phyloP scores from a whole-genome alignment of 305 asterid species.

The Stenogyne calaminthoides region DNA sequence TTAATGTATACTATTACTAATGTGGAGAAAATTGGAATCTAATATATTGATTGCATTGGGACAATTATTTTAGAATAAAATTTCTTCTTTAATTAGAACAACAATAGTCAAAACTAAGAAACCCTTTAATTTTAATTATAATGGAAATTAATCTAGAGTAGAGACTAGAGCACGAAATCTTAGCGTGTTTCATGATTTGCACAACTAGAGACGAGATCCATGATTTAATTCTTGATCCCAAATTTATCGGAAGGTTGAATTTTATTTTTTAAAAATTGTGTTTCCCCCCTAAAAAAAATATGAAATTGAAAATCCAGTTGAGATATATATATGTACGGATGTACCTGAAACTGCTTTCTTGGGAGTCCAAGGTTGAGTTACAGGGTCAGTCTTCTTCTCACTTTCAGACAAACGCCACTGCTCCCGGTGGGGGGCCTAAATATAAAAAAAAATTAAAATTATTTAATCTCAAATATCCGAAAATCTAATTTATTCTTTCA shows the following conservation, averaged over 20 bases:
- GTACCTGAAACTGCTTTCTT: conserved; percentile 44
- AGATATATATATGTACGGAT: not conserved
- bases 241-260: not conserved
- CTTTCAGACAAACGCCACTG: conserved; percentile 29
- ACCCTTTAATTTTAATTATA: not conserved
- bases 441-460: not conserved
- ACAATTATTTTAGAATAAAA: not conserved
- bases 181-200: not conserved
- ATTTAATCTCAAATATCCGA: not conserved
- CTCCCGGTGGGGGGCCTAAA: conserved; percentile 36
- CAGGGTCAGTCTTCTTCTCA: conserved; percentile 45
- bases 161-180: not conserved
- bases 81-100: not conserved
- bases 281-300: not conserved
- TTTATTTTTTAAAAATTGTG: not conserved
- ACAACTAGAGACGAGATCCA: not conserved
- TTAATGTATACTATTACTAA: too few species aligned
- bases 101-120: not conserved
- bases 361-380: conserved; percentile 37
- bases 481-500: too few species aligned
- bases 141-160: not conserved
- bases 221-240: not conserved
- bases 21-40: too few species aligned
- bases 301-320: not conserved
- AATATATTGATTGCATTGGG: not conserved